Evolutionary conservation across 768 basidiomycete genomes (phyloP).

Genomic region (Grammothele lineata): DNA sequence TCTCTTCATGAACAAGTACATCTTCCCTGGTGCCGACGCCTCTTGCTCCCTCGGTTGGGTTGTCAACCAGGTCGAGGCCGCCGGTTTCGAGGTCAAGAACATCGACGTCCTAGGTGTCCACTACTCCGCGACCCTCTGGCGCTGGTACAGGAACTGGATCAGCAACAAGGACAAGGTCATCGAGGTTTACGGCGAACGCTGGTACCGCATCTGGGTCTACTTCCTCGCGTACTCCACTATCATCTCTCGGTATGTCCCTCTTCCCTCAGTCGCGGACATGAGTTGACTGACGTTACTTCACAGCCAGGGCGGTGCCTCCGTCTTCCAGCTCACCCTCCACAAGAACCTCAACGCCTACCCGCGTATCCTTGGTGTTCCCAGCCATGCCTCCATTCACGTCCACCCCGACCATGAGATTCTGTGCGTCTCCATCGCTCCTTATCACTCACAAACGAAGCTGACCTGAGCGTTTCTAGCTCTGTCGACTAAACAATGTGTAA

Average conservation of each 20-base stretch:
- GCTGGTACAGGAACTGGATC: constrained; percentile 98
- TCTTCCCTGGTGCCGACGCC: constrained; percentile 99
- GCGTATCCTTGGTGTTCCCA: constrained; percentile 79
- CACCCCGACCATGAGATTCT: constrained; percentile 47
- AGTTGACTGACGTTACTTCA: constrained; percentile 5
- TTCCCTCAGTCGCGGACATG: not conserved
- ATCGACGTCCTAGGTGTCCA: constrained; percentile 97
- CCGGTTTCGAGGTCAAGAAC: constrained; percentile 96
- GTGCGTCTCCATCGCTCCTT: constrained; percentile 31
- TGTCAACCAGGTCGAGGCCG: constrained; percentile 77
- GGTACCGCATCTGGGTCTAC: constrained; percentile 95
- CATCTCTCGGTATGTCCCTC: constrained; percentile 50
- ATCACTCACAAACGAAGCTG: not conserved
- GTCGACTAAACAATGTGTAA: constrained; percentile 8
- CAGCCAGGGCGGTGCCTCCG: constrained; percentile 84
- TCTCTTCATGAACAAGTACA: constrained; percentile 96
- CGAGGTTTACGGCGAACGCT: constrained; percentile 86
- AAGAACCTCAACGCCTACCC: constrained; percentile 98
- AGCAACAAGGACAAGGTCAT: constrained; percentile 86
- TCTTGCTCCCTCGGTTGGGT: constrained; percentile 96
- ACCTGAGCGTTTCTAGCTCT: constrained; percentile 5
- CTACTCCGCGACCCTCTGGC: constrained; percentile 85
- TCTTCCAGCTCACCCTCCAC: constrained; percentile 97
- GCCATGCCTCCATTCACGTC: constrained; percentile 78
- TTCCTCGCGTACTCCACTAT: constrained; percentile 96